phyloP scores from a whole-genome alignment of 495 filamentous ascomycete genomes.

The Wilcoxina mikolae region DNA sequence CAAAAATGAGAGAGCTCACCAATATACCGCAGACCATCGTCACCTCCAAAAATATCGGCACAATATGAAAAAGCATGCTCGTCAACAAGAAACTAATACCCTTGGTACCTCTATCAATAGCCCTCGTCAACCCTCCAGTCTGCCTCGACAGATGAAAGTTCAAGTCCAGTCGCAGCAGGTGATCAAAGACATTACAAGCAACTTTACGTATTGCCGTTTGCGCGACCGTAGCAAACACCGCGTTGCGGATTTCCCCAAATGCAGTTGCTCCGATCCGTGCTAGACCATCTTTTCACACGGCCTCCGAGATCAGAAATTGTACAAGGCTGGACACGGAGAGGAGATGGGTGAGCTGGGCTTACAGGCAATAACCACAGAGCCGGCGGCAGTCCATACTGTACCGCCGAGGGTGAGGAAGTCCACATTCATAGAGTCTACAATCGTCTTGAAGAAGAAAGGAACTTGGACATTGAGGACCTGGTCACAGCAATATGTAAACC shows the following conservation, averaged over 20 bases:
- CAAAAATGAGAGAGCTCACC: conserved; percentile 30
- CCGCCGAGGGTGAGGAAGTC: conserved; percentile 71
- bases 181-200: conserved; percentile 81
- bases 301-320: conserved; percentile 1
- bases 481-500: neutral
- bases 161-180: conserved; percentile 74
- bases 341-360: conserved; percentile 24
- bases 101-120: conserved; percentile 93
- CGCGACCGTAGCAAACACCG: conserved; percentile 89
- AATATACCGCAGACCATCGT: conserved; percentile 85
- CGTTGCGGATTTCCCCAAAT: conserved; percentile 86
- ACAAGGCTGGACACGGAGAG: neutral
- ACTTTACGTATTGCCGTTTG: conserved; percentile 91
- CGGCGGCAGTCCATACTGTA: conserved; percentile 75
- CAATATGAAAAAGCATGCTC: conserved; percentile 96
- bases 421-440: conserved; percentile 93
- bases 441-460: conserved; percentile 96
- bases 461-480: conserved; percentile 90
- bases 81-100: conserved; percentile 93
- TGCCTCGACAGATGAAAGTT: conserved; percentile 89
- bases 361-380: conserved; percentile 81
- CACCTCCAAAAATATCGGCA: conserved; percentile 88
- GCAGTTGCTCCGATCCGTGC: conserved; percentile 74
- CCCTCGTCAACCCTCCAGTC: conserved; percentile 84
- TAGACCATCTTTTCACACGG: conserved; percentile 52